Base-by-base conservation (phyloP, 805 yeast species). In the Sugiyamaella qingdaonensis region DNA sequence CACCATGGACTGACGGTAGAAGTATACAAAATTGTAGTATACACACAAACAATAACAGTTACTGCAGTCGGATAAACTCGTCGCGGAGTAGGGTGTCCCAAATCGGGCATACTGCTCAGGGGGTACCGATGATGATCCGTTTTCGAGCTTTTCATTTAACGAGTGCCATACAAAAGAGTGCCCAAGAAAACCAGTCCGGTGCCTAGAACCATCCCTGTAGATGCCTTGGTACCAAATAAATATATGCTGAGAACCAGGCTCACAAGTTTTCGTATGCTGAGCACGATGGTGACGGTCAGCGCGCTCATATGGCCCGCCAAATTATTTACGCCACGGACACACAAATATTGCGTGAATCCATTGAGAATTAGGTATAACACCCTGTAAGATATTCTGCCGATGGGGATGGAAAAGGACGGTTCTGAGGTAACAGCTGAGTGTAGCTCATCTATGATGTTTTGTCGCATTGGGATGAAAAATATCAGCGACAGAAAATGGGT, bases 251-350 rank as follows among this genome's bases (percentile, higher is more conserved):
- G 58, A 34, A 80, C 49, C 54, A 87, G 68, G 52, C 88, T 82
- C 9, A 76, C 65, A 54, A 85, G 79, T 65, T 85, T 84, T 46
- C 94, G 73, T 10, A 85, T 65, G 34, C 83, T 71, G 24, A 86
- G 69, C 0, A 82, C 78, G 10, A 86, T 78, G 0, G 83, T 76
- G 1, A 86, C 78, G 0, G 88, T 82, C 42, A 86, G 64, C 0
- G 91, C 85, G n/a, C 78, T 72, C 1, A 84, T 75, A 7, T 65
- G 65, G 16, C 85, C 79, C 0, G 84, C 81, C 21, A 86, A 68
- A 61, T 72, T 73, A 61, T 82, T 84, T 10, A 86, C 92, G 3
- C 92, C 90, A 10, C 78, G 68, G 1, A 84, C 80, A 62, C 95
- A 86, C 2, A 81, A 49, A 58, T 77, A 73, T 65, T 84, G 88